These are phyloP conservation scores for Xerocomus amazonicus DNA, from an alignment of 1,284 basidiomycete genomes.

Conservation along the genomic window DNA sequence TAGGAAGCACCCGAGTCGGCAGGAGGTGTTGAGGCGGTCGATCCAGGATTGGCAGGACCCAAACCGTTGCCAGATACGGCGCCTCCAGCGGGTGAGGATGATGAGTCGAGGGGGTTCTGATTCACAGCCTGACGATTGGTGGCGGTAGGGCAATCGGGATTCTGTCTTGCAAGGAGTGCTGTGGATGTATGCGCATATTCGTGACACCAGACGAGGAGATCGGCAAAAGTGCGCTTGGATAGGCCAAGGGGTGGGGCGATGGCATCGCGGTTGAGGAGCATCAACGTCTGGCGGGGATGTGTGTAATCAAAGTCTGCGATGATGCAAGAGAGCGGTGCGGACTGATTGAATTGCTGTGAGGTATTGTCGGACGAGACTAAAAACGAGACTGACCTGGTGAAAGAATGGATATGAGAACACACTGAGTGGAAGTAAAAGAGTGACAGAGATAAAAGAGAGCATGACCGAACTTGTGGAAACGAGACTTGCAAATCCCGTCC, in stretches of 20 bases:
- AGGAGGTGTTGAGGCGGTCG: too few relatives aligned
- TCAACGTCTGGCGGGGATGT: conserved; percentile 22
- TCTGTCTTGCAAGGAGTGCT: conserved; percentile 25
- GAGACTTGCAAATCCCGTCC: too few relatives aligned
- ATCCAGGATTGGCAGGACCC: too few relatives aligned
- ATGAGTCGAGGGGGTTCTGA: too few relatives aligned
- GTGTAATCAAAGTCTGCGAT: conserved; percentile 28
- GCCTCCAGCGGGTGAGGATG: too few relatives aligned
- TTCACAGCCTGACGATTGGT: not conserved
- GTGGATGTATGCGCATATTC: conserved; percentile 11
- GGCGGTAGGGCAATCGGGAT: conserved; percentile 16
- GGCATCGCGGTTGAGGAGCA: conserved; percentile 22
- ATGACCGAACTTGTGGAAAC: conserved; percentile 14
- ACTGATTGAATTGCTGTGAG: conserved; percentile 9
- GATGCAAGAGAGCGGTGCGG: conserved; percentile 16
- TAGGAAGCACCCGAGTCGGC: not conserved
- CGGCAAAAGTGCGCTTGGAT: conserved; percentile 20
- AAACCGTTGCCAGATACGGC: too few relatives aligned
- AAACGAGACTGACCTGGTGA: too few relatives aligned
- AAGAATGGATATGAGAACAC: conserved; percentile 19
- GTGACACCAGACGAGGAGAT: conserved; percentile 32
- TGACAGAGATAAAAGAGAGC: conserved; percentile 19
- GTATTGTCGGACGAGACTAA: not conserved
- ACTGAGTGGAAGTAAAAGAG: conserved; percentile 21
- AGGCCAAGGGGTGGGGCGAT: conserved; percentile 25